Percentiles rank a stretch among this genome's conserved stretches.
Evolutionary conservation across 306 rosid species (phyloP).

Genomic region (Astragalus glycyphyllos): DNA sequence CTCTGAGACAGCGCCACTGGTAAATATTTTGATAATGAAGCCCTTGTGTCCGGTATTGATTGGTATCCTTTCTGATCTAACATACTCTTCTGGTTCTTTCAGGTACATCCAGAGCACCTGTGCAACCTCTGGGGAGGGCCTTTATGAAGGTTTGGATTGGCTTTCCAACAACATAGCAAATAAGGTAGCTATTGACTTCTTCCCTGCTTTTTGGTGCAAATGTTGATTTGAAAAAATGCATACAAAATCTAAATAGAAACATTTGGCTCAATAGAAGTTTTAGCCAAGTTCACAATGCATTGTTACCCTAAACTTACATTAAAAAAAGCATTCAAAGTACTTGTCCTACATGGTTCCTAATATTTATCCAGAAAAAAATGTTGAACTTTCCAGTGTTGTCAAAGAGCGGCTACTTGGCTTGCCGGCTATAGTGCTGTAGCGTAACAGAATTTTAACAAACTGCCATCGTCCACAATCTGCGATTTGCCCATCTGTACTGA

Average conservation of each 20-base stretch:
- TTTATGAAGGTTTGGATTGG: conserved; percentile 98
- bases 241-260: background rate
- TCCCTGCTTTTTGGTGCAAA: background rate
- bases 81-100: conserved; percentile 39
- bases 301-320: background rate
- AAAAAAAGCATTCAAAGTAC: background rate
- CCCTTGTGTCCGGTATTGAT: background rate
- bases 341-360: background rate
- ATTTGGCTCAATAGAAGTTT: conserved; percentile 24
- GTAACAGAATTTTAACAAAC: too few species aligned
- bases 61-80: conserved; percentile 29
- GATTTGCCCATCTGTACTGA: too few species aligned
- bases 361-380: too few species aligned
- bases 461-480: too few species aligned
- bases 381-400: too few species aligned
- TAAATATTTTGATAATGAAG: conserved; percentile 40
- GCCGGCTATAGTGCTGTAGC: too few species aligned
- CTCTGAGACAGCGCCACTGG: conserved; percentile 99
- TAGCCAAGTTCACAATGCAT: conserved; percentile 18
- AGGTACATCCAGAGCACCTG: conserved; percentile 99
- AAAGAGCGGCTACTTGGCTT: too few species aligned
- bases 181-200: conserved; percentile 62
- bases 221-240: background rate
- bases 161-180: conserved; percentile 99
- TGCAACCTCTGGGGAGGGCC: conserved; percentile 99